Percentiles rank a stretch among this genome's conserved stretches.
Conservation (phyloP, 129 eudicot species). For the Artemisia tridentata region DNA sequence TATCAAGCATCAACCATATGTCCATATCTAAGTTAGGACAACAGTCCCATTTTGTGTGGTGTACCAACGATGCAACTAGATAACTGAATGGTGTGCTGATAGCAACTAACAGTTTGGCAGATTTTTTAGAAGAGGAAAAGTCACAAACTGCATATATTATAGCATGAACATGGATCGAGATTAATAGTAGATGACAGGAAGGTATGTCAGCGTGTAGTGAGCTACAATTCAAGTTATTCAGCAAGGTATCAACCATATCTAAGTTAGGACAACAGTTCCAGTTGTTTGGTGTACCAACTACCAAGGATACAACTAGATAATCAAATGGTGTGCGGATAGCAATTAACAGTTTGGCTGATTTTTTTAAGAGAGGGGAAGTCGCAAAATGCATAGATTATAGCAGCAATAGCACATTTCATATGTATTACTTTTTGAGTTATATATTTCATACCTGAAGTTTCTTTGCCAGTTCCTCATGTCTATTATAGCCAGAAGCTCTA, state of each 20-base stretch:
- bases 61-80: neutral
- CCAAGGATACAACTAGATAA: neutral
- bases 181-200: no score
- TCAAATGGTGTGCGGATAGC: neutral
- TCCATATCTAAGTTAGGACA: neutral
- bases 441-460: slow-evolving; percentile 63
- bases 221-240: neutral
- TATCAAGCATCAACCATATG: neutral
- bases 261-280: neutral
- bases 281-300: neutral
- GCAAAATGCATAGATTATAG: neutral
- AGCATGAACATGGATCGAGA: neutral
- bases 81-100: neutral
- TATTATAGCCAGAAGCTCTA: slow-evolving; percentile 52
- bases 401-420: slow-evolving; percentile 1
- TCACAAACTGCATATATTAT: neutral
- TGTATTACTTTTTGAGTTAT: neutral
- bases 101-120: neutral
- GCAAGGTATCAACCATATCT: neutral
- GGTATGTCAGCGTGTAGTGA: no score
- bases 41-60: neutral
- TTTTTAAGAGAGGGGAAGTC: neutral
- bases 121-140: neutral
- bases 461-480: slow-evolving; percentile 81
- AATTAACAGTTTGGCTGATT: neutral